Conservation (phyloP, 179 eudicot genomes). For the Monotropa hypopitys region DNA sequence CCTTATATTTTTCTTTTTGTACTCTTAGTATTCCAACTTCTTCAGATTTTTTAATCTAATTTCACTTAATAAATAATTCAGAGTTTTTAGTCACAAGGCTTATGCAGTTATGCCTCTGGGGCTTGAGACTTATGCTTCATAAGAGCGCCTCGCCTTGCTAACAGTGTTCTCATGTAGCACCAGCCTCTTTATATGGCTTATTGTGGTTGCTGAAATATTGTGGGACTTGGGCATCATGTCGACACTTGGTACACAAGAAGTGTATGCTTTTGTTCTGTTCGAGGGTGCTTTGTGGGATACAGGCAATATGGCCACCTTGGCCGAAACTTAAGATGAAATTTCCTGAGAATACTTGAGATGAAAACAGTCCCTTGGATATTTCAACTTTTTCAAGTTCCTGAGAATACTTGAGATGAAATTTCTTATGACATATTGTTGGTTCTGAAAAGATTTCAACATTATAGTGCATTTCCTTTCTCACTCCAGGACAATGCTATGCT, state of each 20-base stretch:
- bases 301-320: neutral
- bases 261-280: neutral
- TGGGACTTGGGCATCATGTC: neutral
- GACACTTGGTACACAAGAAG: neutral
- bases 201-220: neutral
- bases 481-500: neutral
- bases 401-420: neutral
- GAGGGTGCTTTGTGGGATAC: neutral
- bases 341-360: neutral
- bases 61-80: neutral
- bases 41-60: too few relatives aligned
- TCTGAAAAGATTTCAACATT: slow-evolving; percentile 1
- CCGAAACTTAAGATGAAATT: too few relatives aligned
- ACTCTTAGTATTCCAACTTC: neutral
- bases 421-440: too few relatives aligned
- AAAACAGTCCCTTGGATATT: neutral
- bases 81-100: neutral
- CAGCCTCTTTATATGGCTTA: neutral
- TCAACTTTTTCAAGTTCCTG: neutral
- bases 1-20: neutral
- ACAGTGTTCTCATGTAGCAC: neutral
- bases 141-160: neutral
- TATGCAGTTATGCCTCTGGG: too few relatives aligned
- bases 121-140: neutral
- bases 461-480: neutral